Evolutionary conservation across 108 stramenopile species (phyloP).

Genomic region (Discostella pseudostelligera): DNA sequence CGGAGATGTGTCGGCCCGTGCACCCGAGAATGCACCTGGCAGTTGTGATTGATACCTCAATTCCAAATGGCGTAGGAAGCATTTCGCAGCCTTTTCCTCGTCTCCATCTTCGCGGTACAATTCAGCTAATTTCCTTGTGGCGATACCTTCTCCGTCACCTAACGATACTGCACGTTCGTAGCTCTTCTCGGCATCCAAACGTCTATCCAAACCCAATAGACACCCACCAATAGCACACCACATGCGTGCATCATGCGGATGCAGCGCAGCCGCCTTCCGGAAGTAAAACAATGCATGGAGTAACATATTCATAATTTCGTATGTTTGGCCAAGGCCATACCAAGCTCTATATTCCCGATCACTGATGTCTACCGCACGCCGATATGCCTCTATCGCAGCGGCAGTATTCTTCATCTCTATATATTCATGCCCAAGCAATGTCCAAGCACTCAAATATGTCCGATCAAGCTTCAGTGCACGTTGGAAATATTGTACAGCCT

Average conservation of each 20-base stretch:
- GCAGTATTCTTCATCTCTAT: conserved; percentile 96
- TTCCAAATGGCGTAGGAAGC: conserved; percentile 87
- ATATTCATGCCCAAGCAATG: conserved; percentile 97
- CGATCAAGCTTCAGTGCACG: conserved; percentile 90
- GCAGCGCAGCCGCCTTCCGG: conserved; percentile 88
- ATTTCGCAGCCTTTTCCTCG: conserved; percentile 86
- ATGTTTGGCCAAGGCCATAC: conserved; percentile 99
- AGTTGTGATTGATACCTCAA: conserved; percentile 66
- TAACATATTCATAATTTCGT: conserved; percentile 95
- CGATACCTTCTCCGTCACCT: conserved; percentile 92
- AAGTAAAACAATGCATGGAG: conserved; percentile 96
- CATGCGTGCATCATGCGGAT: conserved; percentile 98
- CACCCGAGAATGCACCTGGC: conserved; percentile 16
- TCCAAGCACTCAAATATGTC: conserved; percentile 94
- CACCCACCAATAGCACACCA: conserved; percentile 96
- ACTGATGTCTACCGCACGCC: conserved; percentile 93
- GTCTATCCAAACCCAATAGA: conserved; percentile 69
- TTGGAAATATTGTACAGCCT: conserved; percentile 96
- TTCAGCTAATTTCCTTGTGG: conserved; percentile 88
- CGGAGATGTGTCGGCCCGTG: conserved; percentile 27
- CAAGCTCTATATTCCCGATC: conserved; percentile 95
- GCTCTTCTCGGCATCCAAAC: conserved; percentile 83
- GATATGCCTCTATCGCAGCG: conserved; percentile 96
- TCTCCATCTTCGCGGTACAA: conserved; percentile 84
- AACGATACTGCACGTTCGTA: conserved; percentile 89